phyloP scores from a whole-genome alignment of 192 early-diverging fungal genomes.

The Umbelopsis sp. region DNA sequence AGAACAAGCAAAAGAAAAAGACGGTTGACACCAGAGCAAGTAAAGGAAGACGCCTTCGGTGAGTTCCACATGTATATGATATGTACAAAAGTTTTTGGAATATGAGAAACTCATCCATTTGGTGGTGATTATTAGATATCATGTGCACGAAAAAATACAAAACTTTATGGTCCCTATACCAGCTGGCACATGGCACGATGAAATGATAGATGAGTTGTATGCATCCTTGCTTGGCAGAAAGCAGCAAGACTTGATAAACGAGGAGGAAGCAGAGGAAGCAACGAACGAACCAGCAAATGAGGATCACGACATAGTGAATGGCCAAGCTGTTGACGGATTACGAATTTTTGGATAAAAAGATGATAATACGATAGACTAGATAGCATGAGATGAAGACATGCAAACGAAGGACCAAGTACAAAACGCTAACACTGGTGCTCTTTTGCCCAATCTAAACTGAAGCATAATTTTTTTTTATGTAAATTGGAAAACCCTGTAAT shows the following conservation, averaged over 20 bases:
- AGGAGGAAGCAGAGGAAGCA: conserved; percentile 31
- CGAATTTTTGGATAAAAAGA: conserved; percentile 19
- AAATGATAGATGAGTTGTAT: conserved; percentile 92
- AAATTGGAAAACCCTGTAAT: no score
- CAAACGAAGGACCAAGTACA: no score
- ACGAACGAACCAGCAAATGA: conserved; percentile 12
- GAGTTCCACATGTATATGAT: background rate
- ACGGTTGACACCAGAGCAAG: conserved; percentile 86
- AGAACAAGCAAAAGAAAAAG: conserved; percentile 67
- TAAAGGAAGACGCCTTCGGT: conserved; percentile 89
- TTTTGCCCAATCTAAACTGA: no score
- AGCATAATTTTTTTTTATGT: no score
- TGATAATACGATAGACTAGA: background rate
- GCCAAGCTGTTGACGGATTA: conserved; percentile 14
- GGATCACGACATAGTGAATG: conserved; percentile 25
- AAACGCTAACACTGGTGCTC: no score
- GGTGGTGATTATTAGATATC: conserved; percentile 59
- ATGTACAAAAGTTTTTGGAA: background rate
- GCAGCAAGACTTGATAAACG: conserved; percentile 25
- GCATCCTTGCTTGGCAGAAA: conserved; percentile 77
- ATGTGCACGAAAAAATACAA: conserved; percentile 94
- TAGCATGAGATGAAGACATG: no score
- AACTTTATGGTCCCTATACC: conserved; percentile 97
- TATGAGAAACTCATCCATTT: background rate
- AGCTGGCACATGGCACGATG: conserved; percentile 89